These are phyloP conservation scores for Colletotrichum graminicola DNA, from an alignment of 2,329 filamentous ascomycete species.

Conservation along the genomic window DNA sequence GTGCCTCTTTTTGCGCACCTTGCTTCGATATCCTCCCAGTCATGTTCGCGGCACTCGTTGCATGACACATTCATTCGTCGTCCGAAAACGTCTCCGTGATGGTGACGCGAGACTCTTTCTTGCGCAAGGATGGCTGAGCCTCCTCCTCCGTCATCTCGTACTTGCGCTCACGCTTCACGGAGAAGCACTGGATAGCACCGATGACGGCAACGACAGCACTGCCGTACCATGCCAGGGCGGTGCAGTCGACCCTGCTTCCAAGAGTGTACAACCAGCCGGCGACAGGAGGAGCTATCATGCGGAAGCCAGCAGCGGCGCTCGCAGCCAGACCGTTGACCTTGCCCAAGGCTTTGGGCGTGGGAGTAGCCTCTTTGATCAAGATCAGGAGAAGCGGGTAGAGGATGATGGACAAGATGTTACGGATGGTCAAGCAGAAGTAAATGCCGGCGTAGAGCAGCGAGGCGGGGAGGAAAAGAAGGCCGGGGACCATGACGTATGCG, in stretches of 20 bases:
- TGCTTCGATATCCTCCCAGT: background rate
- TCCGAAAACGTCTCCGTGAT: constrained; percentile 38
- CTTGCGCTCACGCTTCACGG: constrained; percentile 54
- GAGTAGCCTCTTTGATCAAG: constrained; percentile 75
- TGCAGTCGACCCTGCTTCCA: constrained; percentile 70
- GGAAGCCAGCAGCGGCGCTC: constrained; percentile 73
- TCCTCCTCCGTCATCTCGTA: constrained; percentile 33
- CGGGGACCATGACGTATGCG: constrained; percentile 70
- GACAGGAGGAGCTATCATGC: constrained; percentile 75
- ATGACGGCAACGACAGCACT: constrained; percentile 68
- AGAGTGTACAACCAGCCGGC: constrained; percentile 73
- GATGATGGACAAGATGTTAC: constrained; percentile 72
- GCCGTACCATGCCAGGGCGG: constrained; percentile 73
- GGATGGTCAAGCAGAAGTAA: constrained; percentile 68
- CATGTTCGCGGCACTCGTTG: constrained; percentile 18
- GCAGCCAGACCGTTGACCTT: constrained; percentile 76
- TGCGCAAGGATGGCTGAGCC: constrained; percentile 20
- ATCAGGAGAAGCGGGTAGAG: constrained; percentile 76
- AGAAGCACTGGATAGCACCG: constrained; percentile 72
- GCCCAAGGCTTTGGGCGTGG: constrained; percentile 67
- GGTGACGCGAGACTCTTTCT: constrained; percentile 35
- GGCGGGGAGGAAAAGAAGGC: constrained; percentile 67
- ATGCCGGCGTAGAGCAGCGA: constrained; percentile 66
- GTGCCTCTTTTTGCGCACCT: background rate
- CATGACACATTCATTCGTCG: constrained; percentile 34